Conservation (phyloP, 495 filamentous ascomycete genomes). For the Polyplosphaeria fusca region DNA sequence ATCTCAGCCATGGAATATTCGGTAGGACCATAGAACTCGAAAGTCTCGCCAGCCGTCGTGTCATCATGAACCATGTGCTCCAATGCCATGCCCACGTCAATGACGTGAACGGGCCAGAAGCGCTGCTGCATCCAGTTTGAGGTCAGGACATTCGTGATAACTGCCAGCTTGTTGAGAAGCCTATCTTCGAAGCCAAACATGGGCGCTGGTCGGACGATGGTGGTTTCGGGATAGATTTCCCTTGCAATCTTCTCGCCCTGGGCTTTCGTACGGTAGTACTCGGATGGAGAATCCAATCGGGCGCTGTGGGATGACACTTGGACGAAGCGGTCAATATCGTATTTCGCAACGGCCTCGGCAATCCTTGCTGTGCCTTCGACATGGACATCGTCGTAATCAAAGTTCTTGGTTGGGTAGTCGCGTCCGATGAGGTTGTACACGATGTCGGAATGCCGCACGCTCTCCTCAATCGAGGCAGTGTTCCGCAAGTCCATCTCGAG, state of each 20-base stretch:
- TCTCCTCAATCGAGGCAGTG: conserved; percentile 92
- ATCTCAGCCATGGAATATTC: conserved; percentile 89
- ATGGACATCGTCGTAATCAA: conserved; percentile 86
- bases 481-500: conserved; percentile 94
- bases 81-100: conserved; percentile 84
- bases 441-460: conserved; percentile 91
- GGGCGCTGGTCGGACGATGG: conserved; percentile 91
- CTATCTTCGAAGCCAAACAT: conserved; percentile 94
- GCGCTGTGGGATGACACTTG: conserved; percentile 97
- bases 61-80: conserved; percentile 89
- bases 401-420: conserved; percentile 98
- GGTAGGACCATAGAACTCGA: conserved; percentile 89
- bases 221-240: conserved; percentile 94
- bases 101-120: conserved; percentile 76
- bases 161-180: conserved; percentile 81
- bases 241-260: conserved; percentile 75
- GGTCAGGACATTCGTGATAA: conserved; percentile 74
- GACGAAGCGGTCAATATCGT: conserved; percentile 95
- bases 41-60: conserved; percentile 83
- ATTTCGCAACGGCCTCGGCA: conserved; percentile 93
- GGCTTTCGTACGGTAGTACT: conserved; percentile 89
- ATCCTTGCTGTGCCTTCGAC: conserved; percentile 94
- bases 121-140: conserved; percentile 89
- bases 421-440: conserved; percentile 95
- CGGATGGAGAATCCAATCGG: conserved; percentile 70